Percentiles rank a stretch among this genome's conserved stretches.
phyloP scores from a whole-genome alignment of 768 basidiomycete genomes.

The Fomitopsis pulvina region DNA sequence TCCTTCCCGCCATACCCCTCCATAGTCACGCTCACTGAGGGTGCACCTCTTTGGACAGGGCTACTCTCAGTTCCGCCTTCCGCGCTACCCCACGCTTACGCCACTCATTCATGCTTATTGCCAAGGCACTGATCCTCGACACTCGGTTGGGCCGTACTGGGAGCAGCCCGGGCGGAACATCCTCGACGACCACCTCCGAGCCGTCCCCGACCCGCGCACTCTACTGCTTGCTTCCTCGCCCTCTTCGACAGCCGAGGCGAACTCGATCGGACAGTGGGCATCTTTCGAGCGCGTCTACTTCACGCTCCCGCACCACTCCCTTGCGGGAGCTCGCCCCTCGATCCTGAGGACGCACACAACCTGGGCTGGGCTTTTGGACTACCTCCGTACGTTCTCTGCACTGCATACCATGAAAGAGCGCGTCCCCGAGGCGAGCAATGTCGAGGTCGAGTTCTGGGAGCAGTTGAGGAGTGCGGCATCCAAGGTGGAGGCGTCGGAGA shows the following conservation, averaged over 20 bases:
- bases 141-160: conserved; percentile 68
- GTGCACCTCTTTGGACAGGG: conserved; percentile 12
- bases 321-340: conserved; percentile 35
- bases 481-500: conserved; percentile 15
- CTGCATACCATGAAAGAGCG: conserved; percentile 60
- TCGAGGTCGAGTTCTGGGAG: conserved; percentile 60
- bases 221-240: conserved; percentile 28
- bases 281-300: conserved; percentile 51
- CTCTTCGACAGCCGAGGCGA: too few relatives aligned
- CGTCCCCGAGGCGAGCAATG: conserved; percentile 59
- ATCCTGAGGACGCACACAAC: conserved; percentile 54
- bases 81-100: conserved; percentile 49
- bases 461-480: conserved; percentile 35
- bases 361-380: conserved; percentile 61
- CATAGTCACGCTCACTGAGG: not conserved
- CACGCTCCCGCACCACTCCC: conserved; percentile 35
- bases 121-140: conserved; percentile 47
- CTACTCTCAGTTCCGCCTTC: conserved; percentile 68
- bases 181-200: conserved; percentile 62
- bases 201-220: conserved; percentile 43
- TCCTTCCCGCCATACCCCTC: not conserved
- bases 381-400: conserved; percentile 66
- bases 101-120: conserved; percentile 56
- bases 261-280: too few relatives aligned
- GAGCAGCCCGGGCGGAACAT: conserved; percentile 76